phyloP scores from a whole-genome alignment of 805 yeast species.

The Sungouiella thailandica region DNA sequence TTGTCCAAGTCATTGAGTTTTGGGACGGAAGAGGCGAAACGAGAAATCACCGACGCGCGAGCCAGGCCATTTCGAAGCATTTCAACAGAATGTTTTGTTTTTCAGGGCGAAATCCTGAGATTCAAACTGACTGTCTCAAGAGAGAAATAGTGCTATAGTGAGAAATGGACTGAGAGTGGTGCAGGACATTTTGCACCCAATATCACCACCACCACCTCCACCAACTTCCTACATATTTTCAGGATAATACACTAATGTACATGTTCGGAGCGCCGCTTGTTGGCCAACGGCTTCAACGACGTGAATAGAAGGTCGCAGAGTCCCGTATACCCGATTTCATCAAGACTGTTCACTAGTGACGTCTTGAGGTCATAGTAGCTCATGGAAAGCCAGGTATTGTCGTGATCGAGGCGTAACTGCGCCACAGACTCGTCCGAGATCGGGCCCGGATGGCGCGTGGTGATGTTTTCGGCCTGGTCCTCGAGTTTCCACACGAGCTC shows the following conservation, averaged over 20 bases:
- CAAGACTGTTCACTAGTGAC: constrained; percentile 39
- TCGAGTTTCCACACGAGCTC: constrained; percentile 43
- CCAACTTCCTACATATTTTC: too few species aligned
- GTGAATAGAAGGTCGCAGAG: constrained; percentile 46
- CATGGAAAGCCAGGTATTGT: constrained; percentile 33
- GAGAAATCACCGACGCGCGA: too few species aligned
- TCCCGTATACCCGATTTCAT: constrained; percentile 42
- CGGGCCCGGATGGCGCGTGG: constrained; percentile 48
- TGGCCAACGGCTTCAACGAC: constrained; percentile 45
- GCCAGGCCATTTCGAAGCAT: too few species aligned
- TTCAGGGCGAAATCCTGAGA: too few species aligned
- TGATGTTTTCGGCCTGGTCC: constrained; percentile 29
- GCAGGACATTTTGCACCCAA: background rate
- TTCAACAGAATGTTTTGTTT: too few species aligned
- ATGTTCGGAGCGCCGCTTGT: background rate
- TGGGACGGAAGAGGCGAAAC: too few species aligned
- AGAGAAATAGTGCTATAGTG: too few species aligned
- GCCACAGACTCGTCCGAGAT: constrained; percentile 40
- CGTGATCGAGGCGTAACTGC: constrained; percentile 22
- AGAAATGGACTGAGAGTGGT: too few species aligned
- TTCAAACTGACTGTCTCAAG: too few species aligned
- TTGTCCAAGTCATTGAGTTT: constrained; percentile 34
- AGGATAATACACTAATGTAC: background rate
- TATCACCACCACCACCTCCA: too few species aligned
- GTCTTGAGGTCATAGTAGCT: constrained; percentile 44